phyloP scores from a whole-genome alignment of 192 early-diverging fungal genomes.

The Backusella tuberculispora region DNA sequence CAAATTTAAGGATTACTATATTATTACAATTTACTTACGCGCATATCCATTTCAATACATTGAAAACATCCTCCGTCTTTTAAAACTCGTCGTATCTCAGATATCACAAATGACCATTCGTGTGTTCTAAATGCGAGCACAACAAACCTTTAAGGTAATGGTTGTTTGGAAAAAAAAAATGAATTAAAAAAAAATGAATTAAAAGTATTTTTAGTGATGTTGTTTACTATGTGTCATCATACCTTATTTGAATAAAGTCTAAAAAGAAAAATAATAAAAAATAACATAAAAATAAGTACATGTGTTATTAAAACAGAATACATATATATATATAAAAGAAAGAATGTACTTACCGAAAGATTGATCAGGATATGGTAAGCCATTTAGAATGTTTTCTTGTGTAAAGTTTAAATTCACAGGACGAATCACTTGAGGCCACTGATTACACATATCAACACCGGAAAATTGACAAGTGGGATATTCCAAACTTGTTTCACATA shows the following conservation, averaged over 20 bases:
- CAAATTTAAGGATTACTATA: background rate
- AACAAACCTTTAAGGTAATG: slow-evolving; percentile 24
- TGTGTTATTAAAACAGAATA: background rate
- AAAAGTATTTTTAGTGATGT: background rate
- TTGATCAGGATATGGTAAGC: slow-evolving; percentile 34
- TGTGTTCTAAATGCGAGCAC: slow-evolving; percentile 33
- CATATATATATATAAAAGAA: no score
- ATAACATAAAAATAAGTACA: no score
- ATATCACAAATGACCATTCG: slow-evolving; percentile 31
- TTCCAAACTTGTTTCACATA: slow-evolving; percentile 36
- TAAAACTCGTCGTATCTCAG: slow-evolving; percentile 31
- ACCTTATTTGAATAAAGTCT: slow-evolving; percentile 38
- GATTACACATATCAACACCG: slow-evolving; percentile 33
- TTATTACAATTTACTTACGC: slow-evolving; percentile 3
- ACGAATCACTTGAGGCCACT: slow-evolving; percentile 36
- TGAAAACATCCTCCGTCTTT: slow-evolving; percentile 37
- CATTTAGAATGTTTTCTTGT: slow-evolving; percentile 28
- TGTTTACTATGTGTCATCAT: background rate
- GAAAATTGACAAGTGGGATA: slow-evolving; percentile 36
- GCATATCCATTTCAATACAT: slow-evolving; percentile 34
- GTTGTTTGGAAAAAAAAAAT: background rate
- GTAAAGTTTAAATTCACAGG: slow-evolving; percentile 32
- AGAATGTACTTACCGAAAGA: slow-evolving; percentile 30
- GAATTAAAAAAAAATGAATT: background rate
- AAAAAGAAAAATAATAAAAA: background rate